These are phyloP conservation scores for Monilinia fructigena DNA, from an alignment of 2,329 filamentous ascomycete genomes.

Conservation along the genomic window DNA sequence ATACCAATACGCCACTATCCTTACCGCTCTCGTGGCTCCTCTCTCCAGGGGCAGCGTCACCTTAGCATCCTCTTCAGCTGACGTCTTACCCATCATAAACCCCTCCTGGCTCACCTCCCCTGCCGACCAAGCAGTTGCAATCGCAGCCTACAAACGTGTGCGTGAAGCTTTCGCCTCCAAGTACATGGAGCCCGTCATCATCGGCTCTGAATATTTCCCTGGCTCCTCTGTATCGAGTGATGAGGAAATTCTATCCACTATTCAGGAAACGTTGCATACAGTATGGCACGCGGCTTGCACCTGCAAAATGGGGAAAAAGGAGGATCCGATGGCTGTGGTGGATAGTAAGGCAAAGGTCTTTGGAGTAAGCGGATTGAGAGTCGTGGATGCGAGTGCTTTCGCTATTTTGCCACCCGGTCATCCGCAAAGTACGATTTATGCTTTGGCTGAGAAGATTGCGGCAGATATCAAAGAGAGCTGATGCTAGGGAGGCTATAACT, in stretches of 20 bases:
- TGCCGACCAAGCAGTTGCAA: constrained; percentile 46
- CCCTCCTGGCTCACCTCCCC: constrained; percentile 48
- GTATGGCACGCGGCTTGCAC: constrained; percentile 56
- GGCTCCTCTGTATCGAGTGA: constrained; percentile 27
- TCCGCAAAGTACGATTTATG: constrained; percentile 44
- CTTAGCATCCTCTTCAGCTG: constrained; percentile 40
- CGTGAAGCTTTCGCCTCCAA: constrained; percentile 38
- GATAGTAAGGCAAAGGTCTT: constrained; percentile 29
- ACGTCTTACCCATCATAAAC: constrained; percentile 43
- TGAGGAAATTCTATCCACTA: constrained; percentile 28
- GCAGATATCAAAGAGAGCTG: constrained; percentile 30
- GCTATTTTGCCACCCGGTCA: constrained; percentile 43
- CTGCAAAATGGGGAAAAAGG: constrained; percentile 53
- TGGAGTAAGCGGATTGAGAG: constrained; percentile 28
- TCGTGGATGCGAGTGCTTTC: constrained; percentile 32
- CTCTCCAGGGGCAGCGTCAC: constrained; percentile 48
- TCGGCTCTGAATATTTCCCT: constrained; percentile 28
- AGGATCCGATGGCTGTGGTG: constrained; percentile 41
- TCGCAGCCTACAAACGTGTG: constrained; percentile 46
- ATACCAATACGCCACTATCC: constrained; percentile 6
- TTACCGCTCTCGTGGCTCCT: constrained; percentile 33
- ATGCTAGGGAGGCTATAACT: background rate
- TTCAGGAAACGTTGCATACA: constrained; percentile 33
- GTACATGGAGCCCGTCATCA: constrained; percentile 20
- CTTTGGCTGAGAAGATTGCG: constrained; percentile 47